These are phyloP conservation scores for Adansonia gregorii DNA, from an alignment of 441 rosid species.

Conservation along the genomic window DNA sequence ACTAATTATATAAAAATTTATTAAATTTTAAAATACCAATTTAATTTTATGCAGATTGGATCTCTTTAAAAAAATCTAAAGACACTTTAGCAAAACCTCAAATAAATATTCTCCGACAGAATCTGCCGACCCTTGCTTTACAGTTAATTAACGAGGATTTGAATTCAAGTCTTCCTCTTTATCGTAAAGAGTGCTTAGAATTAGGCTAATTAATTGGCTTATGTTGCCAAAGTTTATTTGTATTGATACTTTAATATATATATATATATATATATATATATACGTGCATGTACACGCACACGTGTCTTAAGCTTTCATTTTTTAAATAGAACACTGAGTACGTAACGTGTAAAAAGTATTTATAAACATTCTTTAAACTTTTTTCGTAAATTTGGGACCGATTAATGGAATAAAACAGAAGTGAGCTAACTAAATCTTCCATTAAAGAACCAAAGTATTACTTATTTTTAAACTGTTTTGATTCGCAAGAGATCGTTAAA, in stretches of 20 bases:
- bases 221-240: not conserved
- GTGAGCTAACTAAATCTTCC: not conserved
- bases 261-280: no score
- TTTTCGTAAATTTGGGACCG: not conserved
- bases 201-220: not conserved
- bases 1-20: no score
- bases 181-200: not conserved
- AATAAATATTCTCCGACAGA: not conserved
- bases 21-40: no score
- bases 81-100: not conserved
- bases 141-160: not conserved
- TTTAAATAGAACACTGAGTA: not conserved
- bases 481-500: no score
- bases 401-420: not conserved
- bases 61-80: no score
- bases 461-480: no score
- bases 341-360: not conserved
- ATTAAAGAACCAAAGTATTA: not conserved
- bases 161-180: not conserved
- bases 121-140: not conserved
- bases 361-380: not conserved
- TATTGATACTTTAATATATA: not conserved
- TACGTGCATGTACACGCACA: no score
- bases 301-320: not conserved
- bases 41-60: no score